Evolutionary conservation across 495 filamentous ascomycete genomes (phyloP).

Genomic region (Aspergillus olivimuriae): DNA sequence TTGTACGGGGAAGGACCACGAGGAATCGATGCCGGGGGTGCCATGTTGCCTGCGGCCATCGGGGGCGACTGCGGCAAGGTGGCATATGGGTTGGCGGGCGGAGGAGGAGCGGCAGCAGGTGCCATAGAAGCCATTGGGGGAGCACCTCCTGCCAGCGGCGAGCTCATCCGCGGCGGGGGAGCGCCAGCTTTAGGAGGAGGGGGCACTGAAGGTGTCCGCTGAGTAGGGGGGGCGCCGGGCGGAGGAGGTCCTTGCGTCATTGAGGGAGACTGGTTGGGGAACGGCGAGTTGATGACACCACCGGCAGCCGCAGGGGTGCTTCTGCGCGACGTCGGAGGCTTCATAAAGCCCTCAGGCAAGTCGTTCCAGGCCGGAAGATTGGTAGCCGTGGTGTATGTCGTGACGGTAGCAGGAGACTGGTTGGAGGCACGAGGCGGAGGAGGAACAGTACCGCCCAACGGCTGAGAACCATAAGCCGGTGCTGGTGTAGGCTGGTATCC

Average conservation of each 20-base stretch:
- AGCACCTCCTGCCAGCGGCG: constrained; percentile 28
- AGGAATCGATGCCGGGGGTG: constrained; percentile 50
- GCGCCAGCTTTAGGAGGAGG: constrained; percentile 46
- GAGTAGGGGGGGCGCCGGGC: constrained; percentile 24
- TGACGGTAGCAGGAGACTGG: constrained; percentile 52
- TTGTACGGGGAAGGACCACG: constrained; percentile 87
- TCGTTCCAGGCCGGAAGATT: constrained; percentile 88
- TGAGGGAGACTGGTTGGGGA: constrained; percentile 58
- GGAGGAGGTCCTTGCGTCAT: constrained; percentile 43
- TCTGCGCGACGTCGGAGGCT: constrained; percentile 60
- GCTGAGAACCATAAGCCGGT: constrained; percentile 36
- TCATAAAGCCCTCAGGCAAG: constrained; percentile 74
- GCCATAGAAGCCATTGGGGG: constrained; percentile 32
- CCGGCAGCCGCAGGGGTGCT: constrained; percentile 58
- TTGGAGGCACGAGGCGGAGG: constrained; percentile 53
- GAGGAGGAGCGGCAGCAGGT: constrained; percentile 41
- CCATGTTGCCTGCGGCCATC: constrained; percentile 30
- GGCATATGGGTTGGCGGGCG: constrained; percentile 68
- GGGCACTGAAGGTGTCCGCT: constrained; percentile 46
- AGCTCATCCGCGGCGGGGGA: constrained; percentile 49
- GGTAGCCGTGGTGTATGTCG: constrained; percentile 62
- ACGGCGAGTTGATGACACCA: constrained; percentile 57
- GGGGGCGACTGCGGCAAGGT: constrained; percentile 38
- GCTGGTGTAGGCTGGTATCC: constrained; percentile 48
- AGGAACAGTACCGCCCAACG: constrained; percentile 37